phyloP scores from a whole-genome alignment of 2,329 filamentous ascomycete genomes.

The Neodidymelliopsis sp. region DNA sequence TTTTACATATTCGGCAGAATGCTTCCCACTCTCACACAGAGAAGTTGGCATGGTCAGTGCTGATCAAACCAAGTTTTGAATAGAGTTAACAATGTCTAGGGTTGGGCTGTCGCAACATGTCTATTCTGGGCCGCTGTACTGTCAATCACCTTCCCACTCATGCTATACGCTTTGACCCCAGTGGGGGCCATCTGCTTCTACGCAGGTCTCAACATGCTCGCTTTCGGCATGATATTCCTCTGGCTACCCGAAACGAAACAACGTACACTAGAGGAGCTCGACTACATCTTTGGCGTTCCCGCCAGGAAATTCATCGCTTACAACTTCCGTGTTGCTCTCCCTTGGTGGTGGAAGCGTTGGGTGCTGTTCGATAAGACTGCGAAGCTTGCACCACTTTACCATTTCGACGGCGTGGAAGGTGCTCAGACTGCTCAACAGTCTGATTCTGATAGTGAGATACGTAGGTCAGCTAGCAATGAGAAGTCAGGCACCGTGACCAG shows the following conservation, averaged over 20 bases:
- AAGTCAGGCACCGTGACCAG: conserved; percentile 6
- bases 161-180: conserved; percentile 60
- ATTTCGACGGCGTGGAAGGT: conserved; percentile 29
- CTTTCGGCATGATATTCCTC: conserved; percentile 64
- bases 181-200: conserved; percentile 69
- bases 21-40: conserved; percentile 71
- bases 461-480: not conserved
- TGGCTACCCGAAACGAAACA: conserved; percentile 21
- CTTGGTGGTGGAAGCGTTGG: conserved; percentile 56
- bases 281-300: conserved; percentile 60
- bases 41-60: conserved; percentile 46
- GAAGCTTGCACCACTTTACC: conserved; percentile 37
- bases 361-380: conserved; percentile 43
- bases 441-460: not conserved
- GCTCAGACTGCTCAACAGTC: not conserved
- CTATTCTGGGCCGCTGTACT: conserved; percentile 66
- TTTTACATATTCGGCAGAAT: conserved; percentile 35
- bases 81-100: not conserved
- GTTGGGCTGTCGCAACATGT: conserved; percentile 71
- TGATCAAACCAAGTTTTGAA: too few relatives aligned
- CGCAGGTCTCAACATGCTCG: conserved; percentile 65
- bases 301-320: conserved; percentile 51
- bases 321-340: conserved; percentile 40
- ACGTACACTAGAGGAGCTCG: conserved; percentile 57
- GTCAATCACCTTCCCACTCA: conserved; percentile 68